phyloP scores from a whole-genome alignment of 1,139 yeast species.

The Geotrichum carabidarum region DNA sequence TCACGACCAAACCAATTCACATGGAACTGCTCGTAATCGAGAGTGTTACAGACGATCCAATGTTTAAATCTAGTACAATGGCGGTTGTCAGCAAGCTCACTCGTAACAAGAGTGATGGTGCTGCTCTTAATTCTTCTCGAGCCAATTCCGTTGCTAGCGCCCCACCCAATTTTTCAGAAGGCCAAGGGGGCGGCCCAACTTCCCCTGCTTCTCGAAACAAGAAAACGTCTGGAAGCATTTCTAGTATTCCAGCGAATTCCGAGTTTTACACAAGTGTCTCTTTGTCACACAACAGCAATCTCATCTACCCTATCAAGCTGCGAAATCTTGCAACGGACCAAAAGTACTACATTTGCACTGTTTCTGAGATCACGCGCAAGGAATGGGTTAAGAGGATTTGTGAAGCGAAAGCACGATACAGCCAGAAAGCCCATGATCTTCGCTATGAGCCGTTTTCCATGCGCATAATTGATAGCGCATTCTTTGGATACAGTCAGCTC shows the following conservation, averaged over 20 bases:
- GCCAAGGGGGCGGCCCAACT: not conserved
- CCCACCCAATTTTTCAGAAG: not conserved
- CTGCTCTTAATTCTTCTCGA: not conserved
- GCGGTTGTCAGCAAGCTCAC: slow-evolving; percentile 14
- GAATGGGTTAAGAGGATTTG: slow-evolving; percentile 16
- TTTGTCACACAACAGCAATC: slow-evolving; percentile 10
- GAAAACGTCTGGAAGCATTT: not conserved
- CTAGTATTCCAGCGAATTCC: not conserved
- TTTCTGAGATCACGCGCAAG: slow-evolving; percentile 16
- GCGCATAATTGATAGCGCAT: slow-evolving; percentile 10
- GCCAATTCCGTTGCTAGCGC: slow-evolving; percentile 2
- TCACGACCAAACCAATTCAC: slow-evolving; percentile 40
- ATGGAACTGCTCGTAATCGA: slow-evolving; percentile 39
- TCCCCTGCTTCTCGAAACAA: not conserved
- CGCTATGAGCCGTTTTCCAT: slow-evolving; percentile 13
- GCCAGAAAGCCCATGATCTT: slow-evolving; percentile 1
- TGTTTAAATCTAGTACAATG: slow-evolving; percentile 27
- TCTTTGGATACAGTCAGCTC: slow-evolving; percentile 9
- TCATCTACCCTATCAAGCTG: slow-evolving; percentile 16
- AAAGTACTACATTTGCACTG: slow-evolving; percentile 13
- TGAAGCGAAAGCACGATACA: slow-evolving; percentile 11
- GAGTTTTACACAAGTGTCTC: slow-evolving; percentile 2
- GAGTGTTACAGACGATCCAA: slow-evolving; percentile 35
- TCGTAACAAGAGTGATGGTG: slow-evolving; percentile 13
- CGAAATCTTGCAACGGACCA: slow-evolving; percentile 17